phyloP scores from a whole-genome alignment of 495 filamentous ascomycete species.

The Neurospora intermedia region DNA sequence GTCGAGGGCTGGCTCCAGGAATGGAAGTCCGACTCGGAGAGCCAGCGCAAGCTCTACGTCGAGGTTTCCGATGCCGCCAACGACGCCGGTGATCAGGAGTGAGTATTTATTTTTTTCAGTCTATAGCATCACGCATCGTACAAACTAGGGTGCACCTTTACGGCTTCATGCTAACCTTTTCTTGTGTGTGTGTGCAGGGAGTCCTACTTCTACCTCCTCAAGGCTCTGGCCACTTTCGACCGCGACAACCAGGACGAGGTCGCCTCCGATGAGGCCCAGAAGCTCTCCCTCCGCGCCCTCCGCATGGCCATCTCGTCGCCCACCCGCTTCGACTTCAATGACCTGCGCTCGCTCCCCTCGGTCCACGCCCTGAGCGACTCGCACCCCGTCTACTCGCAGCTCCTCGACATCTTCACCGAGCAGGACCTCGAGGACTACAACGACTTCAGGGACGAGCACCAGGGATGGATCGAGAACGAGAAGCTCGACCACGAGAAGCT shows the following conservation, averaged over 20 bases:
- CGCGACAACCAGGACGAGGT: constrained; percentile 47
- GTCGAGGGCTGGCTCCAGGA: constrained; percentile 69
- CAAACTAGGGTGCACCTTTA: background rate
- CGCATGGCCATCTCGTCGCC: constrained; percentile 68
- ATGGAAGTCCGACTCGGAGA: constrained; percentile 76
- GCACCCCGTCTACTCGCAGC: constrained; percentile 72
- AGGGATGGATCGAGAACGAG: constrained; percentile 66
- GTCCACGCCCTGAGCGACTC: constrained; percentile 77
- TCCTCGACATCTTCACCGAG: constrained; percentile 89
- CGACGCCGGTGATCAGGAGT: constrained; percentile 66
- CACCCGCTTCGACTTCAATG: constrained; percentile 84
- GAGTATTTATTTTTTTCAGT: constrained; percentile 17
- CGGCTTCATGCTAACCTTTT: constrained; percentile 8
- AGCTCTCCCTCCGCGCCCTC: constrained; percentile 73
- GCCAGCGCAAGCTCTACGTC: constrained; percentile 70
- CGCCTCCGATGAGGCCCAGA: constrained; percentile 58
- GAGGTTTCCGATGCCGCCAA: constrained; percentile 67
- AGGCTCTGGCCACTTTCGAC: constrained; percentile 74
- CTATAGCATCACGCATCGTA: background rate
- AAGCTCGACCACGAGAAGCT: constrained; percentile 52
- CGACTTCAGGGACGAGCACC: constrained; percentile 78
- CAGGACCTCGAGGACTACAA: constrained; percentile 90
- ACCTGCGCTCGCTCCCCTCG: constrained; percentile 74
- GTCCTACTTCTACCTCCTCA: constrained; percentile 72
- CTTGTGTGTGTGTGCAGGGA: constrained; percentile 28